phyloP scores from a whole-genome alignment of 2,329 filamentous ascomycete genomes.

The Endothia cerciana region DNA sequence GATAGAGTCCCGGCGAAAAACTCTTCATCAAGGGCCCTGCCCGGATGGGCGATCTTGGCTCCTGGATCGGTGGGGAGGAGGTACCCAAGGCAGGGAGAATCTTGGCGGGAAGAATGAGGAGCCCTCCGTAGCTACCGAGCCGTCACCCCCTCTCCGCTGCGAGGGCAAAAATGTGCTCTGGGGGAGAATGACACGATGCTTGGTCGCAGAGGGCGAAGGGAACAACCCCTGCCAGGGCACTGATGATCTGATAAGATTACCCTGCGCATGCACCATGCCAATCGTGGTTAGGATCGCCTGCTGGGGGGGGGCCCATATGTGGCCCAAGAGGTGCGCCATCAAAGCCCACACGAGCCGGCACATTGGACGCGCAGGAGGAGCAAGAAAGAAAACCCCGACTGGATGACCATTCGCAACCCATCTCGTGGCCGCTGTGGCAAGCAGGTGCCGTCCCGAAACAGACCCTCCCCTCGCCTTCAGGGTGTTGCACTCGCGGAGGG shows the following conservation, averaged over 20 bases:
- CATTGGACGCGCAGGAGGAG: constrained; percentile 21
- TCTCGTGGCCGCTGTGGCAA: background rate
- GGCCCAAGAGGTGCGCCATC: background rate
- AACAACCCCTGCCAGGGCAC: background rate
- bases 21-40: constrained; percentile 12
- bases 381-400: constrained; percentile 9
- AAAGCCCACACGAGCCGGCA: background rate
- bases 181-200: constrained; percentile 5
- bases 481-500: constrained; percentile 9
- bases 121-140: background rate
- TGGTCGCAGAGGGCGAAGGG: background rate
- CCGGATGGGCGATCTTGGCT: constrained; percentile 14
- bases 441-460: constrained; percentile 8
- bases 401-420: constrained; percentile 16
- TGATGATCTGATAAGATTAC: constrained; percentile 31
- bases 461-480: background rate
- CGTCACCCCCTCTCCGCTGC: background rate
- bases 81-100: background rate
- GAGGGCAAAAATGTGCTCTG: background rate
- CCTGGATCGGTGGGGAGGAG: constrained; percentile 12
- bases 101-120: background rate
- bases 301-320: too few relatives aligned
- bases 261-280: constrained; percentile 11
- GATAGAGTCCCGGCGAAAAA: background rate
- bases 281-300: constrained; percentile 9